Conservation (phyloP, 2,329 filamentous ascomycete species). For the Phaeoacremonium minimum region DNA sequence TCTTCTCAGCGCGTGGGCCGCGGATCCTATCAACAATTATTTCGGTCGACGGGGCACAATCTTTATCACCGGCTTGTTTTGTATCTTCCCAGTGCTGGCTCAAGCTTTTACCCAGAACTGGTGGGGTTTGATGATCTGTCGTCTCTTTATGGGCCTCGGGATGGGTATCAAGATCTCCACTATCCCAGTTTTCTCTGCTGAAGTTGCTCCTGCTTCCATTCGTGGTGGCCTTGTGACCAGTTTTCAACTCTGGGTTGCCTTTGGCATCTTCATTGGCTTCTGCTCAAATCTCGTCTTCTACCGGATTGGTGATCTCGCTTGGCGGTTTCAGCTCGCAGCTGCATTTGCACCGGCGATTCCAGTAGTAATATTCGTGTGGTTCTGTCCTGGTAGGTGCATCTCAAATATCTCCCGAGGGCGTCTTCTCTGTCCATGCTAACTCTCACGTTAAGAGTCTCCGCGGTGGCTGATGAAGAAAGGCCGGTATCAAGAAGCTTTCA, state of each 20-base stretch:
- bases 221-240: constrained; percentile 50
- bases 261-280: constrained; percentile 58
- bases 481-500: constrained; percentile 56
- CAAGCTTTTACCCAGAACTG: constrained; percentile 47
- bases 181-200: constrained; percentile 52
- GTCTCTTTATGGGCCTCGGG: constrained; percentile 53
- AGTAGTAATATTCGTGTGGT: constrained; percentile 36
- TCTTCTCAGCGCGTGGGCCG: constrained; percentile 58
- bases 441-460: constrained; percentile 61
- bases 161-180: constrained; percentile 63
- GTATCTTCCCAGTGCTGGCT: constrained; percentile 49
- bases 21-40: constrained; percentile 47
- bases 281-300: constrained; percentile 54
- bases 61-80: constrained; percentile 52
- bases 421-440: constrained; percentile 21
- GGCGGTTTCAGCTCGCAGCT: constrained; percentile 61
- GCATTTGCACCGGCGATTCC: constrained; percentile 59
- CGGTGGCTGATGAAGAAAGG: constrained; percentile 66
- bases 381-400: constrained; percentile 23
- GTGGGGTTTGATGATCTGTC: constrained; percentile 42
- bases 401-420: no score
- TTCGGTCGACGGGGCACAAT: constrained; percentile 43
- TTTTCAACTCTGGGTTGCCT: constrained; percentile 59
- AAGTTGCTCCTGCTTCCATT: constrained; percentile 47
- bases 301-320: constrained; percentile 46